Evolutionary conservation across 2,329 filamentous ascomycete genomes (phyloP).

Genomic region (Reticulascus tulasneorum): DNA sequence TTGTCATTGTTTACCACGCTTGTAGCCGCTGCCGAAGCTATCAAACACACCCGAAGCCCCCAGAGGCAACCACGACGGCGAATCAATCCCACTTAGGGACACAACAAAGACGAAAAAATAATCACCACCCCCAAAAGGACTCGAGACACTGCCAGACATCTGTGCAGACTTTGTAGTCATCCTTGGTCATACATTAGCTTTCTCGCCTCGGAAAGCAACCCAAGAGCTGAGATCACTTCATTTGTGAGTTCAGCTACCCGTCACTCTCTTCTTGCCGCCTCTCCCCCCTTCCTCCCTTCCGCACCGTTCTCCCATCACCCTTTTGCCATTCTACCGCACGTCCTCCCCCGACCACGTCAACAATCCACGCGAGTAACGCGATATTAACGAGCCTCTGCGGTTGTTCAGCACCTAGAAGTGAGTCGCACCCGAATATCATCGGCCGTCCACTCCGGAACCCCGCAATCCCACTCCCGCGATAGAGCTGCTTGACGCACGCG

Average conservation of each 20-base stretch:
- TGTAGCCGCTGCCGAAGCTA: conserved; percentile 12
- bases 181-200: conserved; percentile 3
- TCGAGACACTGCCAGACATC: conserved; percentile 6
- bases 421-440: conserved; percentile 15
- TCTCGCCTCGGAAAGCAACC: conserved; percentile 8
- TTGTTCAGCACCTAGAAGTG: conserved; percentile 15
- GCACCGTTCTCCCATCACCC: conserved; percentile 5
- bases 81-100: conserved; percentile 12
- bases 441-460: conserved; percentile 12
- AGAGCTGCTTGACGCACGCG: conserved; percentile 9
- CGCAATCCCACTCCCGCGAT: conserved; percentile 5
- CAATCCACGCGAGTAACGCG: background rate
- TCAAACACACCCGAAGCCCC: conserved; percentile 12
- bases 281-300: conserved; percentile 4
- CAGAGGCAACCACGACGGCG: conserved; percentile 13
- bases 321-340: background rate
- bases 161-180: conserved; percentile 6
- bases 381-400: conserved; percentile 4
- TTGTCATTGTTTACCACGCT: conserved; percentile 3
- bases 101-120: conserved; percentile 11
- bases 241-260: background rate
- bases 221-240: conserved; percentile 18
- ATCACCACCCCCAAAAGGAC: conserved; percentile 7
- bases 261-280: conserved; percentile 5
- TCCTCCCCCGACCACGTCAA: background rate